Evolutionary conservation across 768 basidiomycete species (phyloP), one percentile per base, ranked within the genome.

Genomic region (Hericium erinaceus): DNA sequence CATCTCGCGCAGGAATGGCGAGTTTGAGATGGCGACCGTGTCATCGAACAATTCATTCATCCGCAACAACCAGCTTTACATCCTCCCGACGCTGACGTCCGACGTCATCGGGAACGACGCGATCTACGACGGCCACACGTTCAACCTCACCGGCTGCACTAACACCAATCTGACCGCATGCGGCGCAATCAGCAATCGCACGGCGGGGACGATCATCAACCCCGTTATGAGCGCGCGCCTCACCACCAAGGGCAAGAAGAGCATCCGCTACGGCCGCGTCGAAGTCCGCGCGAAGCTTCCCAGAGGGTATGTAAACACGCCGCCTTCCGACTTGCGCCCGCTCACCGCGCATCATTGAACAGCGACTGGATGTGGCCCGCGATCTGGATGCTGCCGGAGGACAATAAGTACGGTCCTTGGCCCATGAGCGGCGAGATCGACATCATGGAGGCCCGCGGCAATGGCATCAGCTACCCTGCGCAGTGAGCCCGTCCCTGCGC

Each of bases 211-310:
- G 10, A 78, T 95, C 65, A 88, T 95, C 71, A 89, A 87, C 61
- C 93, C 93, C 10, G 79, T 92, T 3, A 87, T 86, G 74, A 86
- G 82, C 60, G 92, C 92, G 38, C 79, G 92, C 55, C 71, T 95
- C 52, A 87, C 78, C 60, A 95, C 92, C 4, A 75, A 82, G 64
- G 77, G 77, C 60, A 85, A 79, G 55, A 82, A 85, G 15, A 84
- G 78, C 61, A 84, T 95, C 67, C 79, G 78, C 64, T 95, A 86
- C 65, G 93, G 92, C 9, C 81, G 82, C 52, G 86, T 95, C 46
- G 92, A 94, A 68, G 86, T 95, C 52, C 74, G 75, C 41, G 93
- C 92, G 4, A 89, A 86, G 69, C 78, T 91, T 60, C 93, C 93
- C n/a, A 79, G 78, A 58, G 88, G 89, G 78, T 85, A 66, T 66